These are phyloP conservation scores for Brassica balearica DNA, from an alignment of 441 rosid genomes.

Conservation along the genomic window DNA sequence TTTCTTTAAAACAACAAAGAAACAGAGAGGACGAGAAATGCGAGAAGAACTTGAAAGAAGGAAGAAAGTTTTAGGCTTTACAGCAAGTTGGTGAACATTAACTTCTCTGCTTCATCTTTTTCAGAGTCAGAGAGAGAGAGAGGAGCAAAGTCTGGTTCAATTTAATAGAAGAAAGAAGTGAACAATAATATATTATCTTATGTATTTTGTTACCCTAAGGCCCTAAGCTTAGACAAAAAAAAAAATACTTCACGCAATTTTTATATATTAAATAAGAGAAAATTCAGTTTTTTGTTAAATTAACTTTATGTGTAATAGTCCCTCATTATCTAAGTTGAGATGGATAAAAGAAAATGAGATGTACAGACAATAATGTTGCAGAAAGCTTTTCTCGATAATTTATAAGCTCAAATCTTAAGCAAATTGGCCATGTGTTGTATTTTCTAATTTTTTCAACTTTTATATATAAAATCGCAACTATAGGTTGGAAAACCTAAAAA, in stretches of 20 bases:
- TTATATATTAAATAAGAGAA: background rate
- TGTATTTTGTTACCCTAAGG: conserved; percentile 2
- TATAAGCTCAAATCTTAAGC: background rate
- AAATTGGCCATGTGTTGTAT: background rate
- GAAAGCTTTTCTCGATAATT: background rate
- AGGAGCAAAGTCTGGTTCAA: conserved; percentile 31
- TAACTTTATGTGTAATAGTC: background rate
- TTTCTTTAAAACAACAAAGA: conserved; percentile 15
- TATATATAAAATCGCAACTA: background rate
- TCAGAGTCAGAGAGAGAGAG: conserved; percentile 54
- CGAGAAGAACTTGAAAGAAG: conserved; percentile 27
- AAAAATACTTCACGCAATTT: background rate
- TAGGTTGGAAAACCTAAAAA: conserved; percentile 4
- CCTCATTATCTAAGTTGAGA: background rate
- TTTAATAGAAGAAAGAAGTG: conserved; percentile 29
- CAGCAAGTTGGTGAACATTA: conserved; percentile 53
- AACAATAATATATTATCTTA: conserved; percentile 12
- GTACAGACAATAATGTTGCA: background rate
- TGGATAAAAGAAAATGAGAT: background rate
- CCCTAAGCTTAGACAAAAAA: background rate
- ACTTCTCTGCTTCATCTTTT: conserved; percentile 55
- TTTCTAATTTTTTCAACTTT: background rate
- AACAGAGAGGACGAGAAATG: conserved; percentile 34
- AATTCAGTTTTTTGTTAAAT: background rate
- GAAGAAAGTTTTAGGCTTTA: conserved; percentile 41